These are phyloP conservation scores for Canna indica DNA, from an alignment of 176 grass and related monocot genomes.

Conservation along the genomic window DNA sequence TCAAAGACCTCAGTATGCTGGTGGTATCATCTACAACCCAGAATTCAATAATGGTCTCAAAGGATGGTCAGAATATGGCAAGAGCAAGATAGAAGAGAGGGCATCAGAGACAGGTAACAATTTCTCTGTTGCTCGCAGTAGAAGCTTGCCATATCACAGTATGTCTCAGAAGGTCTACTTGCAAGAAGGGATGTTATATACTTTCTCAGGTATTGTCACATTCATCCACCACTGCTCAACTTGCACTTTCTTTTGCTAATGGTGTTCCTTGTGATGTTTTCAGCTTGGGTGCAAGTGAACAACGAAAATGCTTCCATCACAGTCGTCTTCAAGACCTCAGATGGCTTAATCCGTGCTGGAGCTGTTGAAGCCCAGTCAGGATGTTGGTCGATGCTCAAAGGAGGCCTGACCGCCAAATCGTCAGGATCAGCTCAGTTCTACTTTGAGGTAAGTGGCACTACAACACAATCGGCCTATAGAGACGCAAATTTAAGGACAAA, in stretches of 20 bases:
- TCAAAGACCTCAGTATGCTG: constrained; percentile 50
- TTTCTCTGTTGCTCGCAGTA: constrained; percentile 30
- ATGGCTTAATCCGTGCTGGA: constrained; percentile 31
- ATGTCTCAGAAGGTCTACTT: constrained; percentile 71
- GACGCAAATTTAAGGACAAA: too few species aligned
- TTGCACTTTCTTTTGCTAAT: not conserved
- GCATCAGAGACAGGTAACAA: constrained; percentile 39
- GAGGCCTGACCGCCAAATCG: constrained; percentile 54
- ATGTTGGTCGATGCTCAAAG: constrained; percentile 90
- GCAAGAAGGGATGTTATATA: constrained; percentile 57
- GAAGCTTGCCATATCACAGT: constrained; percentile 45
- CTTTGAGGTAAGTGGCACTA: constrained; percentile 75
- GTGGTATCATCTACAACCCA: constrained; percentile 69
- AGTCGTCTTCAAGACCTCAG: constrained; percentile 51
- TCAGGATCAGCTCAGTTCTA: constrained; percentile 48
- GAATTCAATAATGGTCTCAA: constrained; percentile 42
- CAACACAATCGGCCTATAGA: too few species aligned
- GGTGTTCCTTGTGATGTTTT: not conserved
- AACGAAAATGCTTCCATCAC: constrained; percentile 39
- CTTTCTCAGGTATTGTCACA: constrained; percentile 47
- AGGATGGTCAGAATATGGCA: constrained; percentile 55
- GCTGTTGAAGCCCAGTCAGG: constrained; percentile 40
- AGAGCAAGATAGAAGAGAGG: constrained; percentile 24
- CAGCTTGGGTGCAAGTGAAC: constrained; percentile 72
- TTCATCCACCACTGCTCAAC: not conserved